Evolutionary conservation across 2,329 filamentous ascomycete species (phyloP).

Genomic region (Pezicula carpinea): DNA sequence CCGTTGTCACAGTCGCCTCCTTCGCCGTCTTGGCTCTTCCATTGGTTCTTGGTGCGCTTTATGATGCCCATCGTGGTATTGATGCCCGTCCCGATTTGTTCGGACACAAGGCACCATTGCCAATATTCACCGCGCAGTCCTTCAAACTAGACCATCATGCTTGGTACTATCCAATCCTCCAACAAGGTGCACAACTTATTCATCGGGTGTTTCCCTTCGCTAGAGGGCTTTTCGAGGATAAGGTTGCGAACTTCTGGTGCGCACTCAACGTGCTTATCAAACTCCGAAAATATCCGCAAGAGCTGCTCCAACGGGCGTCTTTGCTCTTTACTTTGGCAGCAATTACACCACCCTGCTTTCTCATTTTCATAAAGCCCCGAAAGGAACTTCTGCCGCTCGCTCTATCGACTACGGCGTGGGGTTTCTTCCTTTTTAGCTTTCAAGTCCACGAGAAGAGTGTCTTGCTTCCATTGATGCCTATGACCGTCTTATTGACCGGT

Average conservation of each 20-base stretch:
- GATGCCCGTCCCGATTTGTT: conserved; percentile 51
- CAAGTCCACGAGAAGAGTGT: conserved; percentile 99
- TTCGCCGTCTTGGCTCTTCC: conserved; percentile 76
- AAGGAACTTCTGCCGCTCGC: conserved; percentile 75
- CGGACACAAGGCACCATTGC: conserved; percentile 56
- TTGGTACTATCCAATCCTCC: conserved; percentile 67
- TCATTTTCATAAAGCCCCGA: conserved; percentile 74
- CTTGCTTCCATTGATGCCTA: conserved; percentile 83
- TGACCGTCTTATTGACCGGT: conserved; percentile 81
- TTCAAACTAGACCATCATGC: conserved; percentile 58
- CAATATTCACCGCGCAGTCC: conserved; percentile 54
- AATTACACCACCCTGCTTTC: conserved; percentile 72
- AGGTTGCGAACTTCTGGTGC: conserved; percentile 98
- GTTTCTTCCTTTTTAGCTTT: conserved; percentile 95
- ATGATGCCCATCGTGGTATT: conserved; percentile 63
- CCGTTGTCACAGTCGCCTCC: conserved; percentile 64
- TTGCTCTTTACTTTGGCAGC: conserved; percentile 69
- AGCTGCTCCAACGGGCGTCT: conserved; percentile 70
- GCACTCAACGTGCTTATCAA: conserved; percentile 87
- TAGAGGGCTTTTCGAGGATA: conserved; percentile 95
- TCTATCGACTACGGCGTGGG: conserved; percentile 84
- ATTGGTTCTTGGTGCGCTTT: conserved; percentile 65
- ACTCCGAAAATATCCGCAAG: conserved; percentile 67
- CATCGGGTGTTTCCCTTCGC: conserved; percentile 96
- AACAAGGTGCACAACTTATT: conserved; percentile 78